These are phyloP conservation scores for Ceratocystis smalleyi DNA, from an alignment of 2,329 filamentous ascomycete species.

Conservation along the genomic window DNA sequence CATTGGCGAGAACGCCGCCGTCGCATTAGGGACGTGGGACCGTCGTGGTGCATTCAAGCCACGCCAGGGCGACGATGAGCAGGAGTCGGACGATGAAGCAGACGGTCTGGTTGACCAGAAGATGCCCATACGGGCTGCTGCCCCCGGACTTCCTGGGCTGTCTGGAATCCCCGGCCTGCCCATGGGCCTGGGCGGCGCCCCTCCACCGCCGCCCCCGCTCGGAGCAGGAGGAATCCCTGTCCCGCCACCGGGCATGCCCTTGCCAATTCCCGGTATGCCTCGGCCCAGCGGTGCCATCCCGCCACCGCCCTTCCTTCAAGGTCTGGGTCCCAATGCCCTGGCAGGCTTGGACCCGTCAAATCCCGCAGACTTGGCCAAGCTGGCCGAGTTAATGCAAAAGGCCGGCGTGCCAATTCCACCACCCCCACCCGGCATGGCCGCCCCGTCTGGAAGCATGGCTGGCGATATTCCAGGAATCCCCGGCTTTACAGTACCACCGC, in stretches of 20 bases:
- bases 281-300: slow-evolving; percentile 36
- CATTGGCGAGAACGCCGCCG: slow-evolving; percentile 81
- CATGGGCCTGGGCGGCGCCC: background rate
- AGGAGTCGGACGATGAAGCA: slow-evolving; percentile 82
- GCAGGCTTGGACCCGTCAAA: slow-evolving; percentile 44
- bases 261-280: slow-evolving; percentile 27
- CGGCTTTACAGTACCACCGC: slow-evolving; percentile 23
- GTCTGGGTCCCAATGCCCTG: slow-evolving; percentile 32
- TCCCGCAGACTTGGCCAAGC: slow-evolving; percentile 43
- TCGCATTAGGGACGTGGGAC: slow-evolving; percentile 88
- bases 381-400: slow-evolving; percentile 50
- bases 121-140: slow-evolving; percentile 43
- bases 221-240: slow-evolving; percentile 3
- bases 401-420: slow-evolving; percentile 47
- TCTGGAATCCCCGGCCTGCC: slow-evolving; percentile 21
- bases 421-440: slow-evolving; percentile 33
- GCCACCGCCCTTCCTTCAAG: slow-evolving; percentile 39
- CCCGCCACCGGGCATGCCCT: slow-evolving; percentile 20
- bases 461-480: slow-evolving; percentile 22
- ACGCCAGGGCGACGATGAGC: slow-evolving; percentile 81
- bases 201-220: background rate
- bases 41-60: slow-evolving; percentile 62
- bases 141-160: slow-evolving; percentile 37
- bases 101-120: slow-evolving; percentile 87
- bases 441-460: slow-evolving; percentile 26